A percentile compares a stretch with the other conserved stretches of the same genome.
These are phyloP conservation scores for Strobilomyces confusus DNA, from an alignment of 768 basidiomycete species.

Conservation along the genomic window DNA sequence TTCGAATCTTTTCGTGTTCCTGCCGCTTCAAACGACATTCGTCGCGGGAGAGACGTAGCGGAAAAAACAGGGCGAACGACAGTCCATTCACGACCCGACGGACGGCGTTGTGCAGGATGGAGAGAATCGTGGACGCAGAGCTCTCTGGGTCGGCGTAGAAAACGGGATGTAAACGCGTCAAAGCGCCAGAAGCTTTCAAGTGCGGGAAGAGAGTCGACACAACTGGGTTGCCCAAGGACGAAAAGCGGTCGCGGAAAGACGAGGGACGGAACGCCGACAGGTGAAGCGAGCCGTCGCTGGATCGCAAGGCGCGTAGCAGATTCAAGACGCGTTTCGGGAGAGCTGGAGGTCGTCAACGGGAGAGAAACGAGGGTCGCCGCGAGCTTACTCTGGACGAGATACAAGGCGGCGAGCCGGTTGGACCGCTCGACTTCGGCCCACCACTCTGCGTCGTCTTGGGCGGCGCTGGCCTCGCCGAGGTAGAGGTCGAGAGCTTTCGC, in stretches of 20 bases:
- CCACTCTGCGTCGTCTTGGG: constrained; percentile 79
- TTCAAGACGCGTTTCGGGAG: constrained; percentile 24
- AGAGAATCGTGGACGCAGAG: constrained; percentile 8
- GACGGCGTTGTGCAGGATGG: constrained; percentile 7
- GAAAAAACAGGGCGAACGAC: constrained; percentile 34
- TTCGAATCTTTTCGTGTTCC: constrained; percentile 58
- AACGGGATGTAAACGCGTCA: constrained; percentile 12
- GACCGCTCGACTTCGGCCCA: constrained; percentile 76
- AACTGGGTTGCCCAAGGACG: constrained; percentile 43
- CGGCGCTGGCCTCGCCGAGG: constrained; percentile 60
- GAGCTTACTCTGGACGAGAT: constrained; percentile 74
- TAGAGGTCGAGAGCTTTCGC: constrained; percentile 60
- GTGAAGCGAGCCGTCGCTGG: constrained; percentile 43
- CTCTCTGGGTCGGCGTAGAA: constrained; percentile 1
- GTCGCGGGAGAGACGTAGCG: constrained; percentile 58
- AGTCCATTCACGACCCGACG: constrained; percentile 12
- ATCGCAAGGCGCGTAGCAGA: constrained; percentile 40
- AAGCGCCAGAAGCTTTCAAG: constrained; percentile 33
- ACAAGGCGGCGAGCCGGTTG: constrained; percentile 48
- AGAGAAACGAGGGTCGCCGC: neutral
- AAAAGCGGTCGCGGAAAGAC: constrained; percentile 47
- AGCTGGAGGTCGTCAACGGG: constrained; percentile 16
- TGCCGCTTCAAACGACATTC: constrained; percentile 63
- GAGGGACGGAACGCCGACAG: constrained; percentile 44
- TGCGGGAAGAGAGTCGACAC: constrained; percentile 67